phyloP scores from a whole-genome alignment of 495 filamentous ascomycete genomes.

The Talaromyces nanjingensis region DNA sequence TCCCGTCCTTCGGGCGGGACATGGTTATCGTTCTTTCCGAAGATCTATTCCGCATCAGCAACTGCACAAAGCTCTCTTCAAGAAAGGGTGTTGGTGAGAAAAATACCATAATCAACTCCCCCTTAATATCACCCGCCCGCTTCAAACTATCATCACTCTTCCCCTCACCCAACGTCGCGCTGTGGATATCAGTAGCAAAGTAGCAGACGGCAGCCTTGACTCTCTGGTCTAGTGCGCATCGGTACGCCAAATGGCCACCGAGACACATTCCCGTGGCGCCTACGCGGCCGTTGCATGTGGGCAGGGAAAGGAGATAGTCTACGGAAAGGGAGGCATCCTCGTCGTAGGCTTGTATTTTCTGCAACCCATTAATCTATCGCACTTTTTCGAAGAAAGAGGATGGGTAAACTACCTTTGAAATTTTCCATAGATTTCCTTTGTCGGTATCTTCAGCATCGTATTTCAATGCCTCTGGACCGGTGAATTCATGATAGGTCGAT shows the following conservation, averaged over 20 bases:
- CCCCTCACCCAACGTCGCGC: slow-evolving; percentile 60
- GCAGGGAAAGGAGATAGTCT: slow-evolving; percentile 62
- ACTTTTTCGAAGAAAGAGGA: background rate
- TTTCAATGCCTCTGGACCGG: slow-evolving; percentile 70
- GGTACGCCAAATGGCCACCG: slow-evolving; percentile 82
- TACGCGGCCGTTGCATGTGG: slow-evolving; percentile 78
- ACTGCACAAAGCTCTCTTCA: background rate
- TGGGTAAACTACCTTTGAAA: slow-evolving; percentile 51
- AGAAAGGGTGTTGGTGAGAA: background rate
- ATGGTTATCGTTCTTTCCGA: slow-evolving; percentile 85
- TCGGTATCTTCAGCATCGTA: slow-evolving; percentile 90
- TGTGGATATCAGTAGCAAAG: slow-evolving; percentile 91
- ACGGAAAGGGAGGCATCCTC: slow-evolving; percentile 74
- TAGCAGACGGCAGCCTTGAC: slow-evolving; percentile 76
- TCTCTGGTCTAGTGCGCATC: slow-evolving; percentile 72
- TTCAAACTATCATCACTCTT: slow-evolving; percentile 62
- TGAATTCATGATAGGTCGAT: slow-evolving; percentile 90
- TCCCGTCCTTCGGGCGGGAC: slow-evolving; percentile 82
- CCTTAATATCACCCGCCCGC: slow-evolving; percentile 66
- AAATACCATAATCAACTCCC: slow-evolving; percentile 61
- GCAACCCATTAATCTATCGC: background rate
- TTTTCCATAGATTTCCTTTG: slow-evolving; percentile 78
- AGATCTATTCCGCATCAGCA: slow-evolving; percentile 42
- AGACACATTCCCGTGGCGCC: slow-evolving; percentile 94
- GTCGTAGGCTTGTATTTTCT: slow-evolving; percentile 84